Percentiles rank a stretch among this genome's conserved stretches.
Evolutionary conservation across 345 rosid species (phyloP).

Genomic region (Iberis pinnata): DNA sequence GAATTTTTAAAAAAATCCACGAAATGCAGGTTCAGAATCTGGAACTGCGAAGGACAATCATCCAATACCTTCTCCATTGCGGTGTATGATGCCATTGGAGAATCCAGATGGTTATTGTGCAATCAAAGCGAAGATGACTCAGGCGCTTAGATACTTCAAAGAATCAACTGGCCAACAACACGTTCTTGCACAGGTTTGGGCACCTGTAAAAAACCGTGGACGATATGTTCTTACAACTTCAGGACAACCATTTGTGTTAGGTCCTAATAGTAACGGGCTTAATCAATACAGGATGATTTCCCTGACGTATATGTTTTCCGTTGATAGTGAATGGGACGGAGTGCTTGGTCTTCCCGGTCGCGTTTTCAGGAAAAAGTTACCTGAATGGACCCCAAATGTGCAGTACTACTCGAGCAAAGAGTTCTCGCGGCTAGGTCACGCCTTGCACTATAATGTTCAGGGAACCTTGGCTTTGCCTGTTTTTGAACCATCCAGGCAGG

Average conservation of each 20-base stretch:
- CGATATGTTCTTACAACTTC: slow-evolving; percentile 65
- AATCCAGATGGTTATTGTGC: slow-evolving; percentile 53
- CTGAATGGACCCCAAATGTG: slow-evolving; percentile 96
- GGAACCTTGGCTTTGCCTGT: slow-evolving; percentile 93
- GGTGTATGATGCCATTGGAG: slow-evolving; percentile 44
- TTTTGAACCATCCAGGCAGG: slow-evolving; percentile 69
- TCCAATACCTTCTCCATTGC: slow-evolving; percentile 42
- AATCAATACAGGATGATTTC: slow-evolving; percentile 88
- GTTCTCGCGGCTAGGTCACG: slow-evolving; percentile 73
- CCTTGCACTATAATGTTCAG: slow-evolving; percentile 57
- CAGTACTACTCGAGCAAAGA: slow-evolving; percentile 81
- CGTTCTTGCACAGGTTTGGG: slow-evolving; percentile 90
- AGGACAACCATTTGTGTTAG: slow-evolving; percentile 89
- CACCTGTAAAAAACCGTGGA: slow-evolving; percentile 59
- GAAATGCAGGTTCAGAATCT: slow-evolving; percentile 39
- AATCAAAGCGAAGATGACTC: slow-evolving; percentile 83
- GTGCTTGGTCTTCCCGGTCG: slow-evolving; percentile 95
- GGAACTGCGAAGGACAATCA: slow-evolving; percentile 35
- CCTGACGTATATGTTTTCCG: slow-evolving; percentile 59
- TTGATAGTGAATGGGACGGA: slow-evolving; percentile 61
- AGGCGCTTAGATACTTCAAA: slow-evolving; percentile 68
- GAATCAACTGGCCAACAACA: slow-evolving; percentile 85
- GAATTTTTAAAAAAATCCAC: neutral
- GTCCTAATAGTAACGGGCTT: slow-evolving; percentile 60
- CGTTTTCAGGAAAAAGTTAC: slow-evolving; percentile 68